Evolutionary conservation across 768 basidiomycete species (phyloP), one percentile per base, ranked within the genome.

Genomic region (Mycena pura): DNA sequence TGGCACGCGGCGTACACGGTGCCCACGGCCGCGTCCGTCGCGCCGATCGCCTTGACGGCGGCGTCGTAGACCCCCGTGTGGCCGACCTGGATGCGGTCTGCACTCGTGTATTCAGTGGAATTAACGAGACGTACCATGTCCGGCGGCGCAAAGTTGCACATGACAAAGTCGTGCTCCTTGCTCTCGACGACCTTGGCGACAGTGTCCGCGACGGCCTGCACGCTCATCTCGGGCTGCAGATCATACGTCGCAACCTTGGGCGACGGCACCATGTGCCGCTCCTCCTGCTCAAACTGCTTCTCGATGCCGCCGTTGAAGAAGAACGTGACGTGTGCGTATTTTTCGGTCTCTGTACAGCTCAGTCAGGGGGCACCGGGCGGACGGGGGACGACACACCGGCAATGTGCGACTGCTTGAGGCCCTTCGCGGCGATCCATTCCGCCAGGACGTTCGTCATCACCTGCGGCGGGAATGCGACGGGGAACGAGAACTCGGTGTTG

Each of bases 251-350:
- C n/a, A n/a, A n/a, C n/a, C n/a, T n/a, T n/a, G n/a, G n/a, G n/a
- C n/a, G n/a, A n/a, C n/a, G n/a, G n/a, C n/a, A n/a, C n/a, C n/a
- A n/a, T n/a, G n/a, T n/a, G n/a, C 19, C 95, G 82, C 64, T 92
- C 90, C 72, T 96, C 95, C 32, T 80, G 75, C 15, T 85, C 80
- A 76, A 92, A 97, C 69, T 96, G 92, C 72, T 95, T 93, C 80
- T 96, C 95, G 29, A 95, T 88, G 57, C 95, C 95, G 13, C 95
- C 95, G 74, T 96, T 97, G 84, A 97, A 96, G 85, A 96, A 96
- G 82, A 96, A 96, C 0, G 95, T 97, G 54, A 97, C 92, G 71
- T 97, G 95, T 2, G 95, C 95, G 74, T 96, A 97, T 77, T 97
- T 96, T 74, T 96, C 95, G n/a, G 95, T 96, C 74, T 96, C 95